Evolutionary conservation across 768 basidiomycete genomes (phyloP).

Genomic region (Brasilioporus rufonigricans): DNA sequence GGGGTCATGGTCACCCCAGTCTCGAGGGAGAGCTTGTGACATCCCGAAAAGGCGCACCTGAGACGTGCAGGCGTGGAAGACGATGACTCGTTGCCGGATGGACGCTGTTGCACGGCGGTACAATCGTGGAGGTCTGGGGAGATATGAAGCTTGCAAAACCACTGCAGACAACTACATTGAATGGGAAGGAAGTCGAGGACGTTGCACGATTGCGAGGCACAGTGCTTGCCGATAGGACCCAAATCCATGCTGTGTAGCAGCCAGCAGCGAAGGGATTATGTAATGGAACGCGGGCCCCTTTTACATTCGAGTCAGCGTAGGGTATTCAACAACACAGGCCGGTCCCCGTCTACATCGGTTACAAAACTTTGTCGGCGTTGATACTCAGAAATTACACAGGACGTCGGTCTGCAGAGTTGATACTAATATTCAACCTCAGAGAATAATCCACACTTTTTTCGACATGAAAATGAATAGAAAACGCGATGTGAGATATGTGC

Average conservation of each 20-base stretch:
- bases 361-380: background rate
- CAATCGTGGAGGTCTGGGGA: slow-evolving; percentile 62
- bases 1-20: slow-evolving; percentile 34
- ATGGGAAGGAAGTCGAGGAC: slow-evolving; percentile 77
- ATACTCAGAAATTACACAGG: slow-evolving; percentile 10
- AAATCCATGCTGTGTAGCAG: slow-evolving; percentile 35
- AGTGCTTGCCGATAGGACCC: slow-evolving; percentile 60
- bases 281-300: background rate
- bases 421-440: slow-evolving; percentile 9
- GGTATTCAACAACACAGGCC: too few species aligned
- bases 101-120: slow-evolving; percentile 13
- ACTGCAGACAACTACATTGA: slow-evolving; percentile 53
- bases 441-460: slow-evolving; percentile 14
- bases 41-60: slow-evolving; percentile 50
- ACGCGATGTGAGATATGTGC: background rate
- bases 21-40: slow-evolving; percentile 55
- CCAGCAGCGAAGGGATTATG: background rate
- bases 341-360: too few species aligned
- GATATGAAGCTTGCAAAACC: slow-evolving; percentile 67
- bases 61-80: slow-evolving; percentile 31
- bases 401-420: slow-evolving; percentile 4
- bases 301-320: too few species aligned
- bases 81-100: background rate
- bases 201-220: slow-evolving; percentile 58
- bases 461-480: slow-evolving; percentile 2